Evolutionary conservation across 2,329 filamentous ascomycete species (phyloP), one percentile per base, ranked within the genome.

Genomic region (Geoglossum cookeanum): DNA sequence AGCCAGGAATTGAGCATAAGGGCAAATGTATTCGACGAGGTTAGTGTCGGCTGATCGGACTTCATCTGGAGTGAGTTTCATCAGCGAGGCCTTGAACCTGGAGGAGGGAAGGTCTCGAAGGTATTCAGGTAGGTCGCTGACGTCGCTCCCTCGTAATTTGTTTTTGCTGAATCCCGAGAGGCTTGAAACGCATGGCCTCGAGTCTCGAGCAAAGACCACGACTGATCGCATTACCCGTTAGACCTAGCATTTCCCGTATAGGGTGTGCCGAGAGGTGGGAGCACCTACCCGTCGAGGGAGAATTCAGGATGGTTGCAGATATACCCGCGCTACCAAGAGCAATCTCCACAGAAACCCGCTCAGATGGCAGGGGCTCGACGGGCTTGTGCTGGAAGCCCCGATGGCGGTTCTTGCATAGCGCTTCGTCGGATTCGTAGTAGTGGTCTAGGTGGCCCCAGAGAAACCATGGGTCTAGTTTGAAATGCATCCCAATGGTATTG

Each of bases 391-490:
- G 13, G 13, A 4, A 6, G 15, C 4, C 2, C 29, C 49, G 49
- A 32, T 6, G 5, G 29, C 13, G 2, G 1, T 15, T 3, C 7
- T 6, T 15, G 33, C 49, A 52, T 52, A 52, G n/a, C 49, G 15
- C 17, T 4, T 52, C 49, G 17, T 7, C 4, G 13, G 15, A 32
- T 32, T 4, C 33, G 4, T 37, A 27, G 17, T 52, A 27, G 49
- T 52, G 49, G n/a, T 32, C 49, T 6, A 52, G 33, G n/a, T 52
- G 49, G n/a, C 49, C 49, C 49, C 49, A 52, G 49, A 52, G 33
- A 27, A 52, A 52, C 29, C 9, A 32, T 22, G 49, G 49, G 49
- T 52, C 49, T 15, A 52, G 13, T 5, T 1, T 17, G n/a, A 22
- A 52, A 17, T 52, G 49, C 17, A 22, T 52, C 15, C 49, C 49